Base-by-base conservation (phyloP, 257 asterid genomes). In the Datura wrightii region DNA sequence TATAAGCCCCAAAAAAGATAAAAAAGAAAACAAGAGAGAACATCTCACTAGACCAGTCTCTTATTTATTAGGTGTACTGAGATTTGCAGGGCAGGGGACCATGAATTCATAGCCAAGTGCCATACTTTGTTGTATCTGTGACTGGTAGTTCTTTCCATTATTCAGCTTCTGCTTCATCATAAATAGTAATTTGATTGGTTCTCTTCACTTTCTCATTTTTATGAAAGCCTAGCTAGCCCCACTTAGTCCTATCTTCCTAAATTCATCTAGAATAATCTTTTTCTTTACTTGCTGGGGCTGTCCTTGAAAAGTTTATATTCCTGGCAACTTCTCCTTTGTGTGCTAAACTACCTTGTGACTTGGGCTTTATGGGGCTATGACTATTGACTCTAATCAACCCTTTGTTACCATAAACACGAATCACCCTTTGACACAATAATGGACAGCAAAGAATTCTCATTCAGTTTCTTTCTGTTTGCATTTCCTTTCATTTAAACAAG, bases 51-150 rank as follows among this genome's bases (percentile, higher is more conserved):
- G 88, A 85, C 59, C 59, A 79, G 42, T 59, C 10, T 41, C 78
- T 92, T 83, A 89, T 80, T 92, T 83, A 89, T 88, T 82, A 65
- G 84, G 69, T 83, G 90, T 89, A 89, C 87, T 86, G 89, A 87
- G 88, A 89, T 87, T 88, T 88, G 88, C 90, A 88, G 89, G 85
- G 88, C 58, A 84, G 94, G 97, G 97, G 87, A 91, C 94, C 97
- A 89, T 80, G 66, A 79, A 85, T 85, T 88, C 82, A 87, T 85
- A 87, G 88, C 84, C 86, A 89, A 87, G 87, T 85, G 85, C 91
- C 86, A 85, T 4, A 65, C 58, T 81, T 80, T 74, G 89, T n/a
- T 71, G 89, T 36, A 5, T 39, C 53, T 53, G 79, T 65, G 52
- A 31, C 24, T 65, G 59, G 34, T 16, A 46, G 58, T 65, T 86